phyloP scores from a whole-genome alignment of 352 stramenopile species.

The Phytophthora citrophthora region DNA sequence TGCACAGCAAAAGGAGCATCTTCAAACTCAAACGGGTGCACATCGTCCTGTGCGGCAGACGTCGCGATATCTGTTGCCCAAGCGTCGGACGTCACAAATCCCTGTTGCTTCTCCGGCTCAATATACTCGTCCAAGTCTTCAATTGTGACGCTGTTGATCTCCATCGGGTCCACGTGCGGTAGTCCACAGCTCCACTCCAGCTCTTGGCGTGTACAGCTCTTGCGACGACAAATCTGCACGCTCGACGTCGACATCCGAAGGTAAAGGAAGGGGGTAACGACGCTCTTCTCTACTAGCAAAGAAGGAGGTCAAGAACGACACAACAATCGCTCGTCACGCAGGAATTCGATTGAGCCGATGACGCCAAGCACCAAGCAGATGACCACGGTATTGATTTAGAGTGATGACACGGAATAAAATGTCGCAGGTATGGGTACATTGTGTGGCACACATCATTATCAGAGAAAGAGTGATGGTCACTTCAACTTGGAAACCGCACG shows the following conservation, averaged over 20 bases:
- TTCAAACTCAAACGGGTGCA: constrained; percentile 28
- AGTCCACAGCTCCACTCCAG: constrained; percentile 41
- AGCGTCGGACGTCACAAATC: constrained; percentile 20
- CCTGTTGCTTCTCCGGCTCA: constrained; percentile 15
- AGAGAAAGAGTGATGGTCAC: constrained; percentile 27
- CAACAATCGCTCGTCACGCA: background rate
- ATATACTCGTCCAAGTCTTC: constrained; percentile 44
- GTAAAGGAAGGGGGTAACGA: background rate
- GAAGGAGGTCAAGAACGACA: background rate
- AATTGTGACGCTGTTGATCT: constrained; percentile 35
- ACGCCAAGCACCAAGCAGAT: background rate
- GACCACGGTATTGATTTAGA: too few relatives aligned
- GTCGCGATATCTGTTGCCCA: constrained; percentile 23
- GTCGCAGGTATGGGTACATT: constrained; percentile 24
- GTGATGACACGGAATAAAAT: constrained; percentile 8
- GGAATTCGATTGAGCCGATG: background rate
- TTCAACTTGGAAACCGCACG: constrained; percentile 24
- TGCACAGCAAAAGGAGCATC: constrained; percentile 46
- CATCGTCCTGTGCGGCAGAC: constrained; percentile 13
- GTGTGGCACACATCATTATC: constrained; percentile 16
- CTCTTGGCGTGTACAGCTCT: constrained; percentile 39
- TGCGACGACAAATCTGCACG: constrained; percentile 31
- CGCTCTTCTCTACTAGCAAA: constrained; percentile 3
- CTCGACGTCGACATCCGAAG: constrained; percentile 24
- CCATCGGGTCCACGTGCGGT: constrained; percentile 31